Conservation (phyloP, 352 stramenopile species). For the Phytophthora pisi region DNA sequence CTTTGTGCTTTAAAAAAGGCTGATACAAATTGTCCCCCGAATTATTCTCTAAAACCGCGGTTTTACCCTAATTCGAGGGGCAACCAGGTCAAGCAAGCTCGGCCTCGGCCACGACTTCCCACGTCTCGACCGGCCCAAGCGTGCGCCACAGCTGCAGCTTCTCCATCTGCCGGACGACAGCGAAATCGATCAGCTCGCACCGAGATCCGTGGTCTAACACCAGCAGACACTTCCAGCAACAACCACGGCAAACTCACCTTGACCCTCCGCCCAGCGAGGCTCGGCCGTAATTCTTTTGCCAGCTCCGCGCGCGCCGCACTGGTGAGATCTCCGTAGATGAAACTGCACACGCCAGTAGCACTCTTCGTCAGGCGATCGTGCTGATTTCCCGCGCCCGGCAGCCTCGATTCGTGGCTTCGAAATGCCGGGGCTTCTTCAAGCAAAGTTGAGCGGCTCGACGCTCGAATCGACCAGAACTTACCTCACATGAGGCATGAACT, state of each 20-base stretch:
- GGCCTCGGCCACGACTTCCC: slow-evolving; percentile 47
- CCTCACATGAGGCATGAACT: slow-evolving; percentile 74
- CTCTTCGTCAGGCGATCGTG: not conserved
- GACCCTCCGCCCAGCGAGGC: slow-evolving; percentile 35
- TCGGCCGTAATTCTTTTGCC: slow-evolving; percentile 45
- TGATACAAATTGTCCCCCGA: too few relatives aligned
- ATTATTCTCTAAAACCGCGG: not conserved
- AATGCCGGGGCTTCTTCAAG: not conserved
- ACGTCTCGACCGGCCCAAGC: slow-evolving; percentile 42
- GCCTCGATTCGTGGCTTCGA: not conserved
- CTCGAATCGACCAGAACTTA: slow-evolving; percentile 7
- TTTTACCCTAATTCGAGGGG: too few relatives aligned
- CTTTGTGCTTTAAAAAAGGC: not conserved
- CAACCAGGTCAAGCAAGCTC: slow-evolving; percentile 2
- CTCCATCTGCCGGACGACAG: slow-evolving; percentile 30
- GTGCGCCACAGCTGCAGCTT: slow-evolving; percentile 66
- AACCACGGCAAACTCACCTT: slow-evolving; percentile 33
- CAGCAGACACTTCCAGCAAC: not conserved
- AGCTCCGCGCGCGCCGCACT: slow-evolving; percentile 33
- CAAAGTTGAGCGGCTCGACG: too few relatives aligned
- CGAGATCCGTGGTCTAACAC: not conserved
- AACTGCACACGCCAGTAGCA: slow-evolving; percentile 35
- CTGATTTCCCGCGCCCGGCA: not conserved
- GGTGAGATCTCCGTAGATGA: slow-evolving; percentile 64
- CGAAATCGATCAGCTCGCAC: not conserved